Percentiles rank a stretch among this genome's conserved stretches.
Evolutionary conservation across 1,284 basidiomycete species (phyloP).

Genomic region (Puccinia coronata): DNA sequence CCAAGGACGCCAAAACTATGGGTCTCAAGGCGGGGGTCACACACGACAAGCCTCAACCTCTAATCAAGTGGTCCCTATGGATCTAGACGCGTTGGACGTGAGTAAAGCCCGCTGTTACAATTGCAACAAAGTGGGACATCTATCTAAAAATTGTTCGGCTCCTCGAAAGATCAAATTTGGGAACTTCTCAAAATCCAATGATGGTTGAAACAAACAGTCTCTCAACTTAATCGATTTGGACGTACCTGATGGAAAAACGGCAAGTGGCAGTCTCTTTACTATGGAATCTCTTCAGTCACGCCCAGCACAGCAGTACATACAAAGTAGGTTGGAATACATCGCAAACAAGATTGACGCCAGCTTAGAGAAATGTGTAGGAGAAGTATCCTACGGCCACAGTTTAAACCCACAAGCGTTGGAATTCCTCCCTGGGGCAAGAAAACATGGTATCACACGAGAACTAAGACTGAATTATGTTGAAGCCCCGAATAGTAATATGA

Average conservation of each 20-base stretch:
- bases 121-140: constrained; percentile 6
- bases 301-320: too few species aligned
- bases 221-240: neutral
- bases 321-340: neutral
- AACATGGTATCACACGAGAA: neutral
- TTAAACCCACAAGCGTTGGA: neutral
- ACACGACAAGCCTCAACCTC: neutral
- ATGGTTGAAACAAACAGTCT: neutral
- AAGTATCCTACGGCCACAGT: neutral
- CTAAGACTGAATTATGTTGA: neutral
- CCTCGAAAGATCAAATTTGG: neutral
- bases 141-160: neutral
- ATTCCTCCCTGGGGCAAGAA: neutral
- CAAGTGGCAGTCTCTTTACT: neutral
- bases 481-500: neutral
- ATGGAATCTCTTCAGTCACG: neutral
- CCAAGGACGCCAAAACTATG: too few species aligned
- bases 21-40: neutral
- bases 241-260: neutral
- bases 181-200: neutral
- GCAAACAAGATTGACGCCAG: neutral
- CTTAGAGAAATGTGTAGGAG: neutral
- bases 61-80: constrained; percentile 7
- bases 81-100: constrained; percentile 6
- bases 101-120: too few species aligned